Conservation (phyloP, 306 rosid genomes). For the Dalbergia cultrata region DNA sequence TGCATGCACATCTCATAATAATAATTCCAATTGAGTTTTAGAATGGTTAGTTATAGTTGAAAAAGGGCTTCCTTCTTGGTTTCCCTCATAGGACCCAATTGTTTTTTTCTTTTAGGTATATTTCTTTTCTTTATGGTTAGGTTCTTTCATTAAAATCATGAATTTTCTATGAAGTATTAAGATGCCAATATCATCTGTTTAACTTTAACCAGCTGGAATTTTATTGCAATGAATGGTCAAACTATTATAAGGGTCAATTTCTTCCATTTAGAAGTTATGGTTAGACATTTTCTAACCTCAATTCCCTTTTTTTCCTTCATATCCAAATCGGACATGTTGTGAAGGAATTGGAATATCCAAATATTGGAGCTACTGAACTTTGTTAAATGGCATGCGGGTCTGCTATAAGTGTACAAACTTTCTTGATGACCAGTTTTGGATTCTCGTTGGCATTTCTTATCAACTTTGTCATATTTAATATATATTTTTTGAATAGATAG, state of each 20-base stretch:
- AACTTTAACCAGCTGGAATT: constrained; percentile 17
- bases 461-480: neutral
- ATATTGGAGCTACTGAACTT: constrained; percentile 86
- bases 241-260: constrained; percentile 25
- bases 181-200: too few species aligned
- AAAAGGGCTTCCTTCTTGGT: constrained; percentile 11
- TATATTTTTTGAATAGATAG: constrained; percentile 22
- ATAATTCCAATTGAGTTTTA: constrained; percentile 28
- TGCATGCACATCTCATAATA: neutral
- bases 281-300: constrained; percentile 19
- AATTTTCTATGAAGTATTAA: too few species aligned
- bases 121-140: constrained; percentile 28
- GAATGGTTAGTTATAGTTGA: constrained; percentile 30
- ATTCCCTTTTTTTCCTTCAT: neutral
- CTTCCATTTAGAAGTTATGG: constrained; percentile 22
- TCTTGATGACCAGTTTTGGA: constrained; percentile 88
- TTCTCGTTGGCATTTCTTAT: constrained; percentile 39
- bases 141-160: constrained; percentile 28
- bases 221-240: constrained; percentile 24
- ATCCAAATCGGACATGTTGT: constrained; percentile 66
- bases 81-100: constrained; percentile 15
- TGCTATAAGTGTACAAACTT: constrained; percentile 92
- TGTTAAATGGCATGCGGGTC: constrained; percentile 92
- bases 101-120: constrained; percentile 24
- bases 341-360: constrained; percentile 76